Conservation (phyloP, 2,329 filamentous ascomycete species). For the Penicillium sumatraense region DNA sequence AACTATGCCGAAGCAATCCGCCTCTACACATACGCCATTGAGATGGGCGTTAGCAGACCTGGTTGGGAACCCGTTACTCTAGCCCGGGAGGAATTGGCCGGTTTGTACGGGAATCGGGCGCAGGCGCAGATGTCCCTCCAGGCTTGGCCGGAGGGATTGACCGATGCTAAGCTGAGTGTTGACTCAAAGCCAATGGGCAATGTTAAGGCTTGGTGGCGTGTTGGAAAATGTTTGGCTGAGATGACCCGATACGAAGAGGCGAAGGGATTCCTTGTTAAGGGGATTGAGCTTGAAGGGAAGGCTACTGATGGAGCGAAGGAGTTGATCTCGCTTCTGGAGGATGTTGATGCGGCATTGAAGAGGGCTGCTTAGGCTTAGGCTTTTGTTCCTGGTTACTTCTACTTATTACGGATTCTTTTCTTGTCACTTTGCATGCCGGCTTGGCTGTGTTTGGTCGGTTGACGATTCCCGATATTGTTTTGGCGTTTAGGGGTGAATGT, state of each 20-base stretch:
- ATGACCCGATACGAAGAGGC: slow-evolving; percentile 90
- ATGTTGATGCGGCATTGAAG: slow-evolving; percentile 67
- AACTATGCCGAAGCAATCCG: slow-evolving; percentile 75
- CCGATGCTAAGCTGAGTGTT: slow-evolving; percentile 86
- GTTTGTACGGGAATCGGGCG: slow-evolving; percentile 82
- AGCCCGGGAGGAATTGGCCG: slow-evolving; percentile 80
- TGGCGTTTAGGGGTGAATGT: slow-evolving; percentile 11
- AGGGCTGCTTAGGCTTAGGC: slow-evolving; percentile 18
- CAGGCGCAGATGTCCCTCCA: slow-evolving; percentile 83
- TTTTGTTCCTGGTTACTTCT: background rate
- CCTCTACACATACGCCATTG: slow-evolving; percentile 82
- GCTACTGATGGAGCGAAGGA: slow-evolving; percentile 54
- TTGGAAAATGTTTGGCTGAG: slow-evolving; percentile 83
- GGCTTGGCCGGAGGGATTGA: slow-evolving; percentile 82
- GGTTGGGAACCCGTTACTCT: slow-evolving; percentile 85
- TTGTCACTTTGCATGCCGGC: slow-evolving; percentile 11
- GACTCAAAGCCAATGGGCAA: slow-evolving; percentile 87
- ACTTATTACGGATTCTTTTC: background rate
- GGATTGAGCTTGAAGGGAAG: slow-evolving; percentile 78
- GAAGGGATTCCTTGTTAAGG: slow-evolving; percentile 73
- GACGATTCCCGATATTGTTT: slow-evolving; percentile 17
- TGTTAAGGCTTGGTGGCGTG: slow-evolving; percentile 91
- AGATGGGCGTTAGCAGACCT: slow-evolving; percentile 84
- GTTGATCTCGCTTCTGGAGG: slow-evolving; percentile 63
- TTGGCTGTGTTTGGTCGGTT: slow-evolving; percentile 7